Base-by-base conservation (phyloP, 768 basidiomycete genomes). In the Kwoniella sp. region DNA sequence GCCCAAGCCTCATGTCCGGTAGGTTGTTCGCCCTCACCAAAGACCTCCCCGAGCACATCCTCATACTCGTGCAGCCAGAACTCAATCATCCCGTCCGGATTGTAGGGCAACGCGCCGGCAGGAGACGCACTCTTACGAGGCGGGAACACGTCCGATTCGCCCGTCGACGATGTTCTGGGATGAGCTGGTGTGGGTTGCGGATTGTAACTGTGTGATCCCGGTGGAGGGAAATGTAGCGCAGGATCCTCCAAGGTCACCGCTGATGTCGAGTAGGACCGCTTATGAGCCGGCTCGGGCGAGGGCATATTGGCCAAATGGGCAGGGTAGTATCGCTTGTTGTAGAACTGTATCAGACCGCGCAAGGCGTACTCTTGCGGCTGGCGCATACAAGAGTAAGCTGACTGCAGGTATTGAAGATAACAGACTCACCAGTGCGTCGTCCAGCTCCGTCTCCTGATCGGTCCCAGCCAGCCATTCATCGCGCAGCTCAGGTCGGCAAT, bases 391-490 rank as follows among this genome's bases (percentile, higher is more conserved):
- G n/a, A 26, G 17, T 34, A 48, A 0, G 20, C 19, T 14, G 15
- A 0, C 17, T 7, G 15, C 15, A 8, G 32, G 34, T 52, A 14
- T 11, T 28, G 27, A 10, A 25, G 3, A 25, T 11, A 32, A 7
- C 10, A 6, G 42, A 63, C 77, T 61, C 60, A 90, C 90, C 77
- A 89, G 83, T 26, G 93, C 75, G 52, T 76, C 90, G 65, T 93
- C 93, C n/a, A 84, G 78, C 46, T 63, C 86, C 58, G 88, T 88
- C 58, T 98, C 93, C 9, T 88, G 84, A 71, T 98, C 93, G 12
- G 84, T 84, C 0, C 89, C 89, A 11, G 90, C 87, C 34, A 99
- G 79, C 95, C 95, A 99, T 67, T 98, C 95, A 73, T 99, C 95
- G 17, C 93, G 82, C 34, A 99, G 80, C 69, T 98, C 93, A 7